These are phyloP conservation scores for Coemansia sp. DNA, from an alignment of 192 early-diverging fungal genomes.

Conservation along the genomic window DNA sequence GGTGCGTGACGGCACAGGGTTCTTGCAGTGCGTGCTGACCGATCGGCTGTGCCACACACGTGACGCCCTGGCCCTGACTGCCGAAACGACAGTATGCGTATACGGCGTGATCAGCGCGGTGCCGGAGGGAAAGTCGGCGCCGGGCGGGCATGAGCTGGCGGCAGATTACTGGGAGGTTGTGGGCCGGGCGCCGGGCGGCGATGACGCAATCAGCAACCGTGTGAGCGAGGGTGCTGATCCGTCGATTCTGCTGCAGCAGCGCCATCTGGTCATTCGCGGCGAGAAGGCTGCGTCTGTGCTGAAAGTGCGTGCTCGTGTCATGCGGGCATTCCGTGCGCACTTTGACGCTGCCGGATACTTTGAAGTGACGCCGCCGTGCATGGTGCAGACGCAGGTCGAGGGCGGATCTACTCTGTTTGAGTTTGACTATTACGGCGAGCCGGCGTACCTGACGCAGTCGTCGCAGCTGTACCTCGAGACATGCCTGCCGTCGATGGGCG, in stretches of 20 bases:
- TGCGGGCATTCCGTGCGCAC: conserved; percentile 95
- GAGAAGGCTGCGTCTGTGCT: conserved; percentile 84
- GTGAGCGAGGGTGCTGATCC: conserved; percentile 88
- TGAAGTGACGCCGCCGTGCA: conserved; percentile 96
- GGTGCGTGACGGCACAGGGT: conserved; percentile 92
- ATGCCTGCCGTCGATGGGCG: conserved; percentile 88
- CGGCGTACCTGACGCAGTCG: conserved; percentile 97
- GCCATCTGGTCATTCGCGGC: conserved; percentile 95
- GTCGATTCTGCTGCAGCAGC: conserved; percentile 81
- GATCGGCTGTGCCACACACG: conserved; percentile 89
- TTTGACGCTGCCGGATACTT: conserved; percentile 74
- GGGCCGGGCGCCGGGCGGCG: conserved; percentile 89
- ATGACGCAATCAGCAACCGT: conserved; percentile 88
- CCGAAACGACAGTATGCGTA: conserved; percentile 89
- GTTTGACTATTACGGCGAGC: conserved; percentile 95
- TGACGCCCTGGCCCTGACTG: conserved; percentile 87
- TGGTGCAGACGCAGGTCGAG: conserved; percentile 99
- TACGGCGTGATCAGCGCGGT: conserved; percentile 84
- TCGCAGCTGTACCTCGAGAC: conserved; percentile 99
- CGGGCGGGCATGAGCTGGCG: conserved; percentile 90
- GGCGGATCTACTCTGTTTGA: conserved; percentile 93
- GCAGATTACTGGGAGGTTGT: conserved; percentile 97
- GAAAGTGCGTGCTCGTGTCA: conserved; percentile 77
- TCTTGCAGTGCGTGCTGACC: conserved; percentile 88
- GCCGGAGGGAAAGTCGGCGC: conserved; percentile 93